These are phyloP conservation scores for Desmodesmus armatus DNA, from an alignment of 139 green algal genomes.

Conservation along the genomic window DNA sequence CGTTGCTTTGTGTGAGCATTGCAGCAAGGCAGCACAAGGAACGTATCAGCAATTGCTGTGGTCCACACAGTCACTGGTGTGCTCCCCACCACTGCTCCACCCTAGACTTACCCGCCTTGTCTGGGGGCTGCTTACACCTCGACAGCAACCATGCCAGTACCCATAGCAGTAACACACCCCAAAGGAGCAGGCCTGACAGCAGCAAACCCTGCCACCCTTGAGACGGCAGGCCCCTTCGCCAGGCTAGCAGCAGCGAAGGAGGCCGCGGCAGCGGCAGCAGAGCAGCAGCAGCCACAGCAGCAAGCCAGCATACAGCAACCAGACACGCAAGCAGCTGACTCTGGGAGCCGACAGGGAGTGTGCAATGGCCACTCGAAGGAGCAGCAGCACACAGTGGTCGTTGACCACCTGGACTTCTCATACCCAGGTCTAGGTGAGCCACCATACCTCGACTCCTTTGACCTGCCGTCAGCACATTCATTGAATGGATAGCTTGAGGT, in stretches of 20 bases:
- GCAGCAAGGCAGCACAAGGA: too few species aligned
- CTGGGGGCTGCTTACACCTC: too few species aligned
- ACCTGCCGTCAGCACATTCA: too few species aligned
- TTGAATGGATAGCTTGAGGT: too few species aligned
- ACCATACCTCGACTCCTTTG: too few species aligned
- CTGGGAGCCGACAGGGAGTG: too few species aligned
- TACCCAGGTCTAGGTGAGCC: conserved; percentile 84
- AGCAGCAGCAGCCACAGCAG: conserved; percentile 20
- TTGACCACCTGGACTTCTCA: conserved; percentile 71
- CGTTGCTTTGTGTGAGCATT: too few species aligned
- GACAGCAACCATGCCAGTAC: conserved; percentile 80
- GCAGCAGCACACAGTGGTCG: conserved; percentile 32
- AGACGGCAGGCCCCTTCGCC: conserved; percentile 62
- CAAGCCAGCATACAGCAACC: background rate
- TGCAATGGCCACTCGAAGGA: background rate
- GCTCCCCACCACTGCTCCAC: too few species aligned
- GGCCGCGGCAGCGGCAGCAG: too few species aligned
- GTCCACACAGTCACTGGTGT: too few species aligned
- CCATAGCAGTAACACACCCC: conserved; percentile 57
- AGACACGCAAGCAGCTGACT: background rate
- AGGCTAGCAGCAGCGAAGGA: conserved; percentile 32
- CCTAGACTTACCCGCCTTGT: too few species aligned
- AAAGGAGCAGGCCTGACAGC: conserved; percentile 51
- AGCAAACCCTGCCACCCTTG: conserved; percentile 27
- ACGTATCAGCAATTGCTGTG: too few species aligned